Evolutionary conservation across 2,329 filamentous ascomycete species (phyloP).

Genomic region (Aspergillus jensenii): DNA sequence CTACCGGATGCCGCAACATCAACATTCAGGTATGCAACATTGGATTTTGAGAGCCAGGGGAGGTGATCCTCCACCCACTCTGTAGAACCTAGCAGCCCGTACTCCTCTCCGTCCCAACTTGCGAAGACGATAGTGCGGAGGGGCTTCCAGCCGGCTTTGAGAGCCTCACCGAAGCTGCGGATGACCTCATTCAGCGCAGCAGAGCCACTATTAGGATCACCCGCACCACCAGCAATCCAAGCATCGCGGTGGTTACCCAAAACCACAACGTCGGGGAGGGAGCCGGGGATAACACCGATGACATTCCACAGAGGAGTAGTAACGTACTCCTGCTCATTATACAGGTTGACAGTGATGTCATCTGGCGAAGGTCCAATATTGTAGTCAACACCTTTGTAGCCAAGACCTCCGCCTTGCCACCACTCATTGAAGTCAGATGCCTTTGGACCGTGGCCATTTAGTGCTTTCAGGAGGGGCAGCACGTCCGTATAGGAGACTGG

Average conservation of each 20-base stretch:
- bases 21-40: constrained; percentile 82
- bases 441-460: constrained; percentile 84
- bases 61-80: constrained; percentile 93
- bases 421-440: constrained; percentile 69
- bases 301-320: constrained; percentile 87
- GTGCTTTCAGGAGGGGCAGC: constrained; percentile 79
- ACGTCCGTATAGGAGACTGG: constrained; percentile 88
- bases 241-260: constrained; percentile 92
- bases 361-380: constrained; percentile 81
- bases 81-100: constrained; percentile 80
- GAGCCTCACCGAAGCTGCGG: constrained; percentile 69
- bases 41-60: constrained; percentile 71
- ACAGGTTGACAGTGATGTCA: constrained; percentile 67
- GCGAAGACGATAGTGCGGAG: constrained; percentile 89
- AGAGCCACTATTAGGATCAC: constrained; percentile 79
- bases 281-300: constrained; percentile 88
- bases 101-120: constrained; percentile 82
- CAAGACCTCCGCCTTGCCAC: constrained; percentile 73
- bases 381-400: constrained; percentile 79
- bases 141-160: constrained; percentile 76
- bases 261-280: constrained; percentile 77
- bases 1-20: constrained; percentile 71
- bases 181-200: constrained; percentile 77
- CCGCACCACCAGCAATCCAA: constrained; percentile 83
- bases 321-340: constrained; percentile 78